A percentile compares a stretch with the other conserved stretches of the same genome.
Conservation (phyloP, 2,329 filamentous ascomycete genomes). For the Phialophora chinensis region DNA sequence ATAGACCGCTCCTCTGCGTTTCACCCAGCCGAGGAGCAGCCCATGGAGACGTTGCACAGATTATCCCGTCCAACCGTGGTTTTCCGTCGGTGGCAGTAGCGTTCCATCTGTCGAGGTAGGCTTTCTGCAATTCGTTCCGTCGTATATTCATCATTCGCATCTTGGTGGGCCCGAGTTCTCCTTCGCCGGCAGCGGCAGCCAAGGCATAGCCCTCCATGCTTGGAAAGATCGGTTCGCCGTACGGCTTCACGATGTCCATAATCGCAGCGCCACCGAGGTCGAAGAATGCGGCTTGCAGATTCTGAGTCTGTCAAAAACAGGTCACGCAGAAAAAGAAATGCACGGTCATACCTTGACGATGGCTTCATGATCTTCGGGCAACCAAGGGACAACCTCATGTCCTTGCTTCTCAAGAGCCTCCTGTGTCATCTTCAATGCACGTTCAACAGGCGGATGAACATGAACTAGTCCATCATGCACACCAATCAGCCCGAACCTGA, state of each 20-base stretch:
- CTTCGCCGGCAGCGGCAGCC: constrained; percentile 36
- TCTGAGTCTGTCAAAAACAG: constrained; percentile 33
- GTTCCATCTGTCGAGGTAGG: constrained; percentile 47
- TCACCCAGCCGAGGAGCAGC: constrained; percentile 45
- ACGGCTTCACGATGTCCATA: constrained; percentile 38
- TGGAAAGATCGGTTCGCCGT: constrained; percentile 41
- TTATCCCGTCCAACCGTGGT: constrained; percentile 45
- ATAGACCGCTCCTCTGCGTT: constrained; percentile 38
- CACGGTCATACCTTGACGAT: constrained; percentile 35
- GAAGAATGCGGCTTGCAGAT: constrained; percentile 40
- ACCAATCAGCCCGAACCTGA: constrained; percentile 48
- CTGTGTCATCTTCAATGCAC: constrained; percentile 45
- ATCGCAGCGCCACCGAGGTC: constrained; percentile 41
- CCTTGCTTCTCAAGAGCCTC: constrained; percentile 45
- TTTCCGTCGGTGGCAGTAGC: constrained; percentile 43
- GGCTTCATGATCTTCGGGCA: constrained; percentile 44
- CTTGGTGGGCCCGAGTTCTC: constrained; percentile 41
- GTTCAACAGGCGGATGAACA: constrained; percentile 48
- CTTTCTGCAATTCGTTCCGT: constrained; percentile 44
- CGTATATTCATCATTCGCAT: constrained; percentile 42
- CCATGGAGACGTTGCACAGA: constrained; percentile 44
- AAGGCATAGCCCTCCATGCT: constrained; percentile 38
- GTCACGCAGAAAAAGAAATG: background rate
- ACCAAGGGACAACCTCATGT: constrained; percentile 47
- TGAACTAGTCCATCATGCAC: constrained; percentile 46